Evolutionary conservation across 306 rosid species (phyloP).

Genomic region (Fragaria nilgerrensis): DNA sequence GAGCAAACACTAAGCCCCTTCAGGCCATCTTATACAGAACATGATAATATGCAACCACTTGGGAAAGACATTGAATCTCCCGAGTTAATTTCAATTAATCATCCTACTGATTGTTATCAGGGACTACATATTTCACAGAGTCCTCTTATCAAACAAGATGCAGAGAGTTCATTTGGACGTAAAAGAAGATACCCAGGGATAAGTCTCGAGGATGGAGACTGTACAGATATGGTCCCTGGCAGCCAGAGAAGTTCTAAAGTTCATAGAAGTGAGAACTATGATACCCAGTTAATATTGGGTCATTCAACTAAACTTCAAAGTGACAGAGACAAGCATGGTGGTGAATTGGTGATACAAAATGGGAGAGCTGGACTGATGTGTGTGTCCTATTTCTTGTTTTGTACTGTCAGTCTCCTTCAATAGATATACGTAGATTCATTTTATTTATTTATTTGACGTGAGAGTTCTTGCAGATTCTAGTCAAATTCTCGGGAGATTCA

Average conservation of each 20-base stretch:
- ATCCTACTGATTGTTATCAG: conserved; percentile 23
- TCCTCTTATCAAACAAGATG: conserved; percentile 29
- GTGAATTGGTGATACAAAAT: conserved; percentile 15
- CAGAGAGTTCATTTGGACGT: conserved; percentile 44
- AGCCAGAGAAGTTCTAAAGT: conserved; percentile 37
- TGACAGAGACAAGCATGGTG: conserved; percentile 41
- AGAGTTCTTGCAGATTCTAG: conserved; percentile 53
- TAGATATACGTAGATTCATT: background rate
- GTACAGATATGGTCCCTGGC: conserved; percentile 27
- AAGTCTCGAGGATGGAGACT: conserved; percentile 35
- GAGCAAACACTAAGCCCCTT: conserved; percentile 32
- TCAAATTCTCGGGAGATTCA: conserved; percentile 43
- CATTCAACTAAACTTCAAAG: conserved; percentile 26
- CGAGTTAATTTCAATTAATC: conserved; percentile 28
- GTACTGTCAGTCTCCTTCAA: conserved; percentile 10
- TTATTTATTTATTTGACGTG: conserved; percentile 2
- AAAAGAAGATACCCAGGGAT: conserved; percentile 50
- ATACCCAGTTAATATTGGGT: conserved; percentile 26
- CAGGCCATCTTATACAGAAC: conserved; percentile 29
- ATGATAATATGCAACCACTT: conserved; percentile 19
- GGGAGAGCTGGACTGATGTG: conserved; percentile 64
- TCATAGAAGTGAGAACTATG: conserved; percentile 34
- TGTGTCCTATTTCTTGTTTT: conserved; percentile 30
- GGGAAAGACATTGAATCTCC: conserved; percentile 29
- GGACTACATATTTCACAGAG: conserved; percentile 31